A percentile compares a stretch with the other conserved stretches of the same genome.
Conservation (phyloP, 2,329 filamentous ascomycete species). For the Cladosporium sp. region DNA sequence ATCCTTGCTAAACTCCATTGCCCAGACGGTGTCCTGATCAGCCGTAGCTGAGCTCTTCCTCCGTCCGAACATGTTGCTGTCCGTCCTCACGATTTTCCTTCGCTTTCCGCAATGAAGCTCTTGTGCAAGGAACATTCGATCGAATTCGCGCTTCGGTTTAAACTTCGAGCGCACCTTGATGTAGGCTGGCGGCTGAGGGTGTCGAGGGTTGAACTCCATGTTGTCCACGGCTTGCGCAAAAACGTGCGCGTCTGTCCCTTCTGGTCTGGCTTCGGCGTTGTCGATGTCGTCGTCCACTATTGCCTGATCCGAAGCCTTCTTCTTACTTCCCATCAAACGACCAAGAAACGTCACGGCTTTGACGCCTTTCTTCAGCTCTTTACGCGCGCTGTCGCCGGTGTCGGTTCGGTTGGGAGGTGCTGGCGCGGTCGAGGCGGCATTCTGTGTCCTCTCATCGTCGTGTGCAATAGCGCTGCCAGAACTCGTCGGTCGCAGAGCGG, state of each 20-base stretch:
- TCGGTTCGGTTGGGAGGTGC: slow-evolving; percentile 19
- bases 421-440: slow-evolving; percentile 14
- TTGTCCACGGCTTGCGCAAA: slow-evolving; percentile 72
- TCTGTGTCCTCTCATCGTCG: slow-evolving; percentile 38
- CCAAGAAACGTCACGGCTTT: slow-evolving; percentile 89
- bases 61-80: slow-evolving; percentile 22
- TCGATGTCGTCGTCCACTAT: slow-evolving; percentile 55
- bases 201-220: slow-evolving; percentile 72
- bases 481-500: slow-evolving; percentile 42
- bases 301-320: slow-evolving; percentile 52
- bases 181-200: slow-evolving; percentile 85
- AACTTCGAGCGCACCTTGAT: slow-evolving; percentile 78
- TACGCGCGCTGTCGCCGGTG: slow-evolving; percentile 19
- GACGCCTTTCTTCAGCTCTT: slow-evolving; percentile 63
- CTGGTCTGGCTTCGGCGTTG: slow-evolving; percentile 61
- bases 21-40: slow-evolving; percentile 67
- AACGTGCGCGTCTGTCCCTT: slow-evolving; percentile 77
- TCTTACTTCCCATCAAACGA: slow-evolving; percentile 73
- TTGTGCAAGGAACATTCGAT: slow-evolving; percentile 85
- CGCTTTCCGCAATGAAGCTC: slow-evolving; percentile 51
- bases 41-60: slow-evolving; percentile 40
- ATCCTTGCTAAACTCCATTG: slow-evolving; percentile 86
- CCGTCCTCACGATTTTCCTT: slow-evolving; percentile 18
- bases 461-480: slow-evolving; percentile 34
- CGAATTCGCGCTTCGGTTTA: slow-evolving; percentile 77